Conservation (phyloP, 2,329 filamentous ascomycete genomes). For the Mollisia scopiformis region DNA sequence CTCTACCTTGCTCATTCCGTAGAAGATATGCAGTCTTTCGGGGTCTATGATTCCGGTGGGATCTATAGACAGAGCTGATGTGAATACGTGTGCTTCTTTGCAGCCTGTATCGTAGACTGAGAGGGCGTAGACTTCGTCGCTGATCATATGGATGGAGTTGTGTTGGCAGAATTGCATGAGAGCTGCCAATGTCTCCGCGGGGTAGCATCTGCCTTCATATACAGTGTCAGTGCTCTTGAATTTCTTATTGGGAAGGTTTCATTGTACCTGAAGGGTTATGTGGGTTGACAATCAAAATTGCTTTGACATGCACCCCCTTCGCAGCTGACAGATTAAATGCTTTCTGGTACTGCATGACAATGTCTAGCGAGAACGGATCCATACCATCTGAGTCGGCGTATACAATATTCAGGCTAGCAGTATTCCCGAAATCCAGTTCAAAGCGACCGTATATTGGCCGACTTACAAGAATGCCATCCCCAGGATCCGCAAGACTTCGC, state of each 20-base stretch:
- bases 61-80: constrained; percentile 52
- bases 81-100: constrained; percentile 42
- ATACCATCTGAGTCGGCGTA: constrained; percentile 38
- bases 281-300: constrained; percentile 43
- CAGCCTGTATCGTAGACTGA: constrained; percentile 43
- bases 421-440: constrained; percentile 49
- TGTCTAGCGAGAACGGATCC: constrained; percentile 41
- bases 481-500: constrained; percentile 44
- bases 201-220: constrained; percentile 23
- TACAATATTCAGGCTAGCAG: constrained; percentile 42
- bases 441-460: constrained; percentile 53
- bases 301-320: constrained; percentile 40
- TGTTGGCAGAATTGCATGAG: constrained; percentile 45
- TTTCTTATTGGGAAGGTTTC: background rate
- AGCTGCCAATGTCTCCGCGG: constrained; percentile 29
- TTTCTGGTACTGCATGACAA: constrained; percentile 41
- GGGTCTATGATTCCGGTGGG: constrained; percentile 47
- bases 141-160: constrained; percentile 48
- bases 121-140: constrained; percentile 53
- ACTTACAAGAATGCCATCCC: constrained; percentile 49
- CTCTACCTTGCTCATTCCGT: constrained; percentile 28
- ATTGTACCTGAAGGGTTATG: constrained; percentile 38
- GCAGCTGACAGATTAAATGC: constrained; percentile 38
- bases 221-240: background rate
- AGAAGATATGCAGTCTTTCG: constrained; percentile 46